These are phyloP conservation scores for Saccharum officinarum DNA, from an alignment of 176 grass and related monocot genomes.

Conservation along the genomic window DNA sequence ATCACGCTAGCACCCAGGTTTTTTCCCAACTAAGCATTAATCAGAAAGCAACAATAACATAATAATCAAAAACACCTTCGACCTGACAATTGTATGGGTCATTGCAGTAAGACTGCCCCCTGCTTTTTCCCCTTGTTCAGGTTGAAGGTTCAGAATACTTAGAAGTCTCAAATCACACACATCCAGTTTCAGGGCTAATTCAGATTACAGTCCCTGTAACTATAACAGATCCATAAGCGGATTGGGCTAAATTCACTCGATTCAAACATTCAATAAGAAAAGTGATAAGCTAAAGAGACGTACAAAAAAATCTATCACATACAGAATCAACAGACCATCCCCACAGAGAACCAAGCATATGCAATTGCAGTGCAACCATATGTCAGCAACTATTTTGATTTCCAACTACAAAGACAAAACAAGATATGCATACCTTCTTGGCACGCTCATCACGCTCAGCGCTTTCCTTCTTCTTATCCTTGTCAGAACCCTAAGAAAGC, in stretches of 20 bases:
- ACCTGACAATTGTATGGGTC: background rate
- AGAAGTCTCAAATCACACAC: background rate
- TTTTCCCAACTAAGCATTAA: background rate
- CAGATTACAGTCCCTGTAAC: background rate
- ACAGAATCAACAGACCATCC: background rate
- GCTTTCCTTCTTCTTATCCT: conserved; percentile 87
- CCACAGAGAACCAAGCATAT: background rate
- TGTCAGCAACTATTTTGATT: background rate
- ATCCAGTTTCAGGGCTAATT: background rate
- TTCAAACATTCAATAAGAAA: background rate
- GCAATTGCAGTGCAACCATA: background rate
- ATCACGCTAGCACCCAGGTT: background rate
- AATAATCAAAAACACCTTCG: too few relatives aligned
- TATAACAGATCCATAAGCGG: background rate
- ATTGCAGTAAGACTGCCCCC: background rate
- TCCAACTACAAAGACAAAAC: background rate
- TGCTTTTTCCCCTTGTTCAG: background rate
- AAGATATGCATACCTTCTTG: conserved; percentile 59
- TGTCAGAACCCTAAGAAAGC: conserved; percentile 22
- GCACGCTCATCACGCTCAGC: conserved; percentile 78
- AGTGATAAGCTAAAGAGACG: background rate
- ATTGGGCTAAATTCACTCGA: background rate
- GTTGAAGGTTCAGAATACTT: conserved; percentile 5
- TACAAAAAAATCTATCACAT: background rate
- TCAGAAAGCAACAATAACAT: too few relatives aligned